phyloP scores from a whole-genome alignment of 371 early-diverging fungal genomes.

The Nematocida minor region DNA sequence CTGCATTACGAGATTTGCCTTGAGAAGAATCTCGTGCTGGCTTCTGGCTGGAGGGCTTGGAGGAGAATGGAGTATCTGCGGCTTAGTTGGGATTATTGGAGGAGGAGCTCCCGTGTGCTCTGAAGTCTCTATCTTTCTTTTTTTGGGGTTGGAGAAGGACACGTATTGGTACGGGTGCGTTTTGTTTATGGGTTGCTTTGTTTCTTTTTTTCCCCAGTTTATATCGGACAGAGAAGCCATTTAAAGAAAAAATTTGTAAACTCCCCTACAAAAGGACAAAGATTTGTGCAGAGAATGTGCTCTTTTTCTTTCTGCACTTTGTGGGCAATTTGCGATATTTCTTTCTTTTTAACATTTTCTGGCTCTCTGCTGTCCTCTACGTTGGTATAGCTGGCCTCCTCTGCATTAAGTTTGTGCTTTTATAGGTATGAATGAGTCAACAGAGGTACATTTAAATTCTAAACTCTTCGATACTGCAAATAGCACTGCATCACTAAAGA shows the following conservation, averaged over 20 bases:
- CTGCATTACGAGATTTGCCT: constrained; percentile 19
- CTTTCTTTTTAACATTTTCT: neutral
- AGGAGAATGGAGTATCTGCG: neutral
- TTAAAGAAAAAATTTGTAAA: neutral
- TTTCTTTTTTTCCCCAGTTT: constrained; percentile 33
- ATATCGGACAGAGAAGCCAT: constrained; percentile 16
- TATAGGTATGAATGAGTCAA: constrained; percentile 43
- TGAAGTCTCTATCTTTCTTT: neutral
- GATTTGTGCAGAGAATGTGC: neutral
- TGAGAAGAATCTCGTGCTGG: constrained; percentile 12
- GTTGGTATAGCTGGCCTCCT: neutral
- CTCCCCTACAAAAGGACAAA: neutral
- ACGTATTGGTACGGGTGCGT: constrained; percentile 20
- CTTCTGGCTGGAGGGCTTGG: neutral
- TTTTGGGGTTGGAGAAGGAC: neutral
- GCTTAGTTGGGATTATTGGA: neutral
- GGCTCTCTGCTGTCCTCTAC: neutral
- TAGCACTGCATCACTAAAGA: too few relatives aligned
- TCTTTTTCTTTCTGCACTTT: neutral
- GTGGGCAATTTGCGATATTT: neutral
- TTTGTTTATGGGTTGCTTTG: constrained; percentile 18
- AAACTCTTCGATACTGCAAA: neutral
- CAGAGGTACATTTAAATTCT: constrained; percentile 41
- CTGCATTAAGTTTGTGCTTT: constrained; percentile 39
- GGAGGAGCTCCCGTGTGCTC: neutral